These are phyloP conservation scores for Candida methanosorbosa DNA, from an alignment of 805 yeast species.

Conservation along the genomic window DNA sequence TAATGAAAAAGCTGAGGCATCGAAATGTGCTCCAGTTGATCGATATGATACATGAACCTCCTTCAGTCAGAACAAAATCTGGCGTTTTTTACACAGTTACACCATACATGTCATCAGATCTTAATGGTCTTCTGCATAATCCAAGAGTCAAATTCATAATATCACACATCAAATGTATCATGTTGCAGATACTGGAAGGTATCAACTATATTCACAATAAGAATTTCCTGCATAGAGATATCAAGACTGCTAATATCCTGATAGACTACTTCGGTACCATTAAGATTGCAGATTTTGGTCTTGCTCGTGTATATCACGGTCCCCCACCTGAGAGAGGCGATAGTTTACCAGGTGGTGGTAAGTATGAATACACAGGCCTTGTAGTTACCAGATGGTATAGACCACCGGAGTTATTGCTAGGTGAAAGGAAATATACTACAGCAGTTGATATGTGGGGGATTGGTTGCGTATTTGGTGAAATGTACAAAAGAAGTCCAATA, in stretches of 20 bases:
- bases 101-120: slow-evolving; percentile 88
- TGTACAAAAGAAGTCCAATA: slow-evolving; percentile 75
- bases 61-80: slow-evolving; percentile 18
- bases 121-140: slow-evolving; percentile 83
- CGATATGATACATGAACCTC: slow-evolving; percentile 62
- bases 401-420: slow-evolving; percentile 87
- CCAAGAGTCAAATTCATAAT: slow-evolving; percentile 52
- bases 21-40: slow-evolving; percentile 65
- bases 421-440: slow-evolving; percentile 80
- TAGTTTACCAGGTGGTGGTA: slow-evolving; percentile 44
- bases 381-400: slow-evolving; percentile 98
- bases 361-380: slow-evolving; percentile 42
- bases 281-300: slow-evolving; percentile 92
- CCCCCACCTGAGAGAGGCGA: slow-evolving; percentile 13
- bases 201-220: slow-evolving; percentile 67
- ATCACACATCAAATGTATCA: slow-evolving; percentile 73
- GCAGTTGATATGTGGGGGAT: slow-evolving; percentile 98
- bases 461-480: slow-evolving; percentile 92
- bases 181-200: slow-evolving; percentile 73
- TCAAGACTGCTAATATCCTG: slow-evolving; percentile 92
- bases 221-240: slow-evolving; percentile 74
- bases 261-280: slow-evolving; percentile 68
- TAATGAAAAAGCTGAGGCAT: slow-evolving; percentile 63
- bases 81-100: slow-evolving; percentile 72
- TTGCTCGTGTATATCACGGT: slow-evolving; percentile 59